phyloP scores from a whole-genome alignment of 768 basidiomycete genomes.

The Xerocomellus intermedius region DNA sequence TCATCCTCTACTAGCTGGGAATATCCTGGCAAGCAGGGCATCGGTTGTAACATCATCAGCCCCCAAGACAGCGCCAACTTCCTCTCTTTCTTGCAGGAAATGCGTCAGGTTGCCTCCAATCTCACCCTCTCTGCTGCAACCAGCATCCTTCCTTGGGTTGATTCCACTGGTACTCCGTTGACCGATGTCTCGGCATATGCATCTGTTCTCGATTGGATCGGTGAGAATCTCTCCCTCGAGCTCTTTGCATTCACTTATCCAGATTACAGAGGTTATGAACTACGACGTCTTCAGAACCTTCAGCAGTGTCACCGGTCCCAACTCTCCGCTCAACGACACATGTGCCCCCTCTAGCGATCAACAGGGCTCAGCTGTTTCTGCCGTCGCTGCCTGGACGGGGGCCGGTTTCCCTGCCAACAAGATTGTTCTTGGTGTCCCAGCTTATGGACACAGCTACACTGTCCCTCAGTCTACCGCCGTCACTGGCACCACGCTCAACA shows the following conservation, averaged over 20 bases:
- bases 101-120: constrained; percentile 55
- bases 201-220: constrained; percentile 70
- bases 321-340: constrained; percentile 78
- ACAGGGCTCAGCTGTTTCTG: constrained; percentile 72
- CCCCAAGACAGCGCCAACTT: constrained; percentile 74
- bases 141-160: constrained; percentile 64
- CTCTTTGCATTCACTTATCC: constrained; percentile 3
- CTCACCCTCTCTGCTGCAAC: constrained; percentile 74
- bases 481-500: constrained; percentile 30
- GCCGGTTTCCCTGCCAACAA: constrained; percentile 73
- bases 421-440: constrained; percentile 81
- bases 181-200: constrained; percentile 67
- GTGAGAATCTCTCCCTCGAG: constrained; percentile 28
- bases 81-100: constrained; percentile 69
- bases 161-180: constrained; percentile 52
- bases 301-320: constrained; percentile 64
- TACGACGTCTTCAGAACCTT: constrained; percentile 63
- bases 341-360: constrained; percentile 62
- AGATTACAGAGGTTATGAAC: constrained; percentile 60
- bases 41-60: constrained; percentile 66
- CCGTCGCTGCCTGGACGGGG: constrained; percentile 67
- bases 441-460: constrained; percentile 78
- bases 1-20: constrained; percentile 64
- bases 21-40: constrained; percentile 69
- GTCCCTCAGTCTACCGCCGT: constrained; percentile 26